Evolutionary conservation across 176 grass and related monocot species (phyloP).

Genomic region (Tillandsia leiboldiana): DNA sequence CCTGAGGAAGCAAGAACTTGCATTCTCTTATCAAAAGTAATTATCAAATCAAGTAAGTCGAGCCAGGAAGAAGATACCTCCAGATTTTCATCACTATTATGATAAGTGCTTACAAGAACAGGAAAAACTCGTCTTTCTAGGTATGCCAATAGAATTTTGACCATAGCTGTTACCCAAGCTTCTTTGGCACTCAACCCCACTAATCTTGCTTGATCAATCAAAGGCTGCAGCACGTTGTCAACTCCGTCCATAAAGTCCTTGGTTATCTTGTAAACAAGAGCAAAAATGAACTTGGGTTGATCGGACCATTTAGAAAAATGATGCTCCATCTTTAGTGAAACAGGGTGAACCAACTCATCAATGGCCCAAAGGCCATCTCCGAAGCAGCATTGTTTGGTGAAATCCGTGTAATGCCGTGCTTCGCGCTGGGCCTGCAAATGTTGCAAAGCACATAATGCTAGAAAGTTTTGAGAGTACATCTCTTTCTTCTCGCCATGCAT

Average conservation of each 20-base stretch:
- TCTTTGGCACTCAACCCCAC: slow-evolving; percentile 85
- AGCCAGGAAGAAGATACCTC: slow-evolving; percentile 64
- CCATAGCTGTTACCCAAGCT: slow-evolving; percentile 88
- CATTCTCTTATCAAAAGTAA: slow-evolving; percentile 91
- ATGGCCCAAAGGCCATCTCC: slow-evolving; percentile 69
- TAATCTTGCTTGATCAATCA: slow-evolving; percentile 81
- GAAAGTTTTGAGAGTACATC: slow-evolving; percentile 69
- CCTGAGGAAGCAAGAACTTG: slow-evolving; percentile 59
- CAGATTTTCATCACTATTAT: slow-evolving; percentile 30
- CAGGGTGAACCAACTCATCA: slow-evolving; percentile 72
- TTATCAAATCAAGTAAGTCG: slow-evolving; percentile 78
- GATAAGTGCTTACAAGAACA: slow-evolving; percentile 31
- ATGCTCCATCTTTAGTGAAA: slow-evolving; percentile 78
- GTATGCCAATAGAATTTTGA: slow-evolving; percentile 65
- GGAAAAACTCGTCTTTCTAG: slow-evolving; percentile 69
- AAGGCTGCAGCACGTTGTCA: slow-evolving; percentile 82
- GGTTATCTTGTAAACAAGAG: slow-evolving; percentile 82
- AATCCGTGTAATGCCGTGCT: slow-evolving; percentile 31
- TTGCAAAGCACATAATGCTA: slow-evolving; percentile 71
- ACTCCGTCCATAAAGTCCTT: slow-evolving; percentile 86
- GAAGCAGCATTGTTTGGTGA: slow-evolving; percentile 31
- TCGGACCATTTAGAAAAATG: slow-evolving; percentile 88
- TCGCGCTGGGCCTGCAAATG: slow-evolving; percentile 56
- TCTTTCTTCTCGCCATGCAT: slow-evolving; percentile 69
- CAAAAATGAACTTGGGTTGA: slow-evolving; percentile 79